phyloP scores from a whole-genome alignment of 176 grass and related monocot genomes.

The maize (Zea mays) region Zm-B73-REFERENCE-NAM-5.0 NC_050098.1:233989501-233990000 shows the following conservation, averaged over 20 bases:
- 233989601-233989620: too few species aligned
- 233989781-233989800: neutral
- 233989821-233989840: slow-evolving; percentile 3
- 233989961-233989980: neutral
- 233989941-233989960: slow-evolving; percentile 19
- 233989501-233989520: too few species aligned
- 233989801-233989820: neutral
- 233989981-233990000: neutral
- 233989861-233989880: neutral
- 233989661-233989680: neutral
- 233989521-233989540: too few species aligned
- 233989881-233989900: neutral
- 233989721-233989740: too few species aligned
- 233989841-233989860: neutral
- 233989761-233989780: neutral
- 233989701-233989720: neutral
- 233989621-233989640: too few species aligned
- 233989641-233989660: too few species aligned
- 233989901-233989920: neutral
- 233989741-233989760: slow-evolving; percentile 5
- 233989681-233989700: neutral
- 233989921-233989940: neutral
- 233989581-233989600: too few species aligned
- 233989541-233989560: too few species aligned
- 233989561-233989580: too few species aligned